Evolutionary conservation across 306 rosid species (phyloP), one percentile per base, ranked within the genome.

Genomic region (Inga oerstediana): DNA sequence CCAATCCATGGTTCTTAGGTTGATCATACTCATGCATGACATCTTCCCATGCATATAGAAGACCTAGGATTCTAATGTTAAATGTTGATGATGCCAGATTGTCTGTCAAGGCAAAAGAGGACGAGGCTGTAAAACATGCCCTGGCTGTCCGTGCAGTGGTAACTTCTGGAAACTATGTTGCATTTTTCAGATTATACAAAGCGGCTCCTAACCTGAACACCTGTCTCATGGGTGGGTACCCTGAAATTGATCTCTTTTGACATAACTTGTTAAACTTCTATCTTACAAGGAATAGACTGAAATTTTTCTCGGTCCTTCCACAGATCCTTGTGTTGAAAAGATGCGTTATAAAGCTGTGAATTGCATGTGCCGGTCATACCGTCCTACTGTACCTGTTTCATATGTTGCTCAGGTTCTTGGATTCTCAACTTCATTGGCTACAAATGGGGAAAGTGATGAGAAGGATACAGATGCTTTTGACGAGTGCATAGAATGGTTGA

Each of bases 361-460:
- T 80, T 94, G 98, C 92, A 97, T 97, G 89, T 92, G 95, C 84
- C 95, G 97, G 83, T 92, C 99, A 2, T 94, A 94, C 89, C 99
- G 99, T 35, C 99, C 99, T 20, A 88, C 93, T 4, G 75, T 94
- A 77, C 94, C 95, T 27, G 94, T 97, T 86, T 82, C 97, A 52
- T 97, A 92, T 58, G 35, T 97, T 48, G 91, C 94, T 85, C 97
- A 87, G 85, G 90, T 97, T 84, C 91, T 97, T 84, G 97, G 99
- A 74, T 97, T 97, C 79, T 80, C 89, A 78, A 64, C 77, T 51
- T 48, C 61, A 13, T 35, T 80, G 59, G 76, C 82, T 64, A 74
- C 76, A 79, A 86, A 77, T 66, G 95, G 90, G 79, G 92, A 49
- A 74, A 85, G 72, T 22, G 86, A 86, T 8, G 94, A 86, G 83